phyloP scores from a whole-genome alignment of 2,329 filamentous ascomycete genomes.

The Tolypocladium endophyticum region DNA sequence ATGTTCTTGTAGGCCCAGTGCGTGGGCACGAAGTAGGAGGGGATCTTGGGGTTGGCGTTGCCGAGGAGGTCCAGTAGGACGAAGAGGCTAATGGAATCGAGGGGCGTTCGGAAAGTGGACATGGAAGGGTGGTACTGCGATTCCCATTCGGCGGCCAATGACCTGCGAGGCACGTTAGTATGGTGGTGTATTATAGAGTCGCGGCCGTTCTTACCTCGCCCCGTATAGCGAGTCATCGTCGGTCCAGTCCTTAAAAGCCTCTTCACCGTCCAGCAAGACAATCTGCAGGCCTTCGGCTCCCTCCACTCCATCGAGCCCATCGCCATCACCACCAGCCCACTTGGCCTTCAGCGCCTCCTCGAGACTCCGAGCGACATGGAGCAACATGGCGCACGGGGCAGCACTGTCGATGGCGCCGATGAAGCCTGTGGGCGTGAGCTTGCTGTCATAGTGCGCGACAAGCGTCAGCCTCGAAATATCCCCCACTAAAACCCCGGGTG shows the following conservation, averaged over 20 bases:
- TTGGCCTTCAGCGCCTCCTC: slow-evolving; percentile 71
- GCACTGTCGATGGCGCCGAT: slow-evolving; percentile 91
- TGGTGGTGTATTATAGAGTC: background rate
- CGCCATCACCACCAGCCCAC: slow-evolving; percentile 66
- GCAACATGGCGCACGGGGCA: slow-evolving; percentile 84
- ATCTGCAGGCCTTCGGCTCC: slow-evolving; percentile 81
- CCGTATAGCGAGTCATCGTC: slow-evolving; percentile 81
- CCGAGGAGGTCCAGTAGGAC: slow-evolving; percentile 88
- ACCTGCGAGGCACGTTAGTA: slow-evolving; percentile 20
- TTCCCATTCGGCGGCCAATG: slow-evolving; percentile 79
- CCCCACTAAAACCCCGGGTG: slow-evolving; percentile 65
- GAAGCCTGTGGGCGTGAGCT: slow-evolving; percentile 71
- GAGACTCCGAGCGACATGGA: slow-evolving; percentile 74
- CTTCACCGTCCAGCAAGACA: slow-evolving; percentile 83
- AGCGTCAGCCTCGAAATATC: slow-evolving; percentile 75
- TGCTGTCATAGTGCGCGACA: slow-evolving; percentile 90
- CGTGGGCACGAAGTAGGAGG: slow-evolving; percentile 80
- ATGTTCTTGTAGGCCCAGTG: slow-evolving; percentile 87
- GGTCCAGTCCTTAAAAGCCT: slow-evolving; percentile 78
- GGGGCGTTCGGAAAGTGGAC: slow-evolving; percentile 63
- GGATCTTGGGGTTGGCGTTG: slow-evolving; percentile 54
- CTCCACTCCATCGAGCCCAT: slow-evolving; percentile 50
- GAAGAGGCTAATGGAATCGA: slow-evolving; percentile 78
- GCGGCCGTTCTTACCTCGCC: slow-evolving; percentile 45
- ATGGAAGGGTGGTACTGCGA: slow-evolving; percentile 53